Percentiles rank a stretch among this genome's conserved stretches.
phyloP scores from a whole-genome alignment of 441 rosid species.

The Erodium trifolium region DNA sequence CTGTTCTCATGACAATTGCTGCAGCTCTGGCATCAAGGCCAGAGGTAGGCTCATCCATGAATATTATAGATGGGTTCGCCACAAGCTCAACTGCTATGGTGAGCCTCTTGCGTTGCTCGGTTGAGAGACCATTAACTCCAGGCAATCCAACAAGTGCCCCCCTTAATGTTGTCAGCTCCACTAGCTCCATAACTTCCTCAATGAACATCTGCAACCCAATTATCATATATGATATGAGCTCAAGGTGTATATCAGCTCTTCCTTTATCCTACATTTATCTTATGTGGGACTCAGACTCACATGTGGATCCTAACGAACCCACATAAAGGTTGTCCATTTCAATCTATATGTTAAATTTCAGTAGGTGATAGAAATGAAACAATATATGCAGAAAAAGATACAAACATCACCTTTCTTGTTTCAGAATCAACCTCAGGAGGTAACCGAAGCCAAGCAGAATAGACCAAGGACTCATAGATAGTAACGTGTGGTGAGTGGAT shows the following conservation, averaged over 20 bases:
- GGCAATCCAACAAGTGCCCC: conserved; percentile 2
- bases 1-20: conserved; percentile 6
- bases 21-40: conserved; percentile 7
- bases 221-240: neutral
- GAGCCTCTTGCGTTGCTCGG: conserved; percentile 21
- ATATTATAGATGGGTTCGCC: conserved; percentile 7
- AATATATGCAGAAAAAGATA: neutral
- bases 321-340: no score
- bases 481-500: conserved; percentile 72
- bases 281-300: no score
- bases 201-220: conserved; percentile 3
- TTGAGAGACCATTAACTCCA: neutral
- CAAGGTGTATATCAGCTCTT: no score
- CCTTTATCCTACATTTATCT: no score
- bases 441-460: conserved; percentile 65
- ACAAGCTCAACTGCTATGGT: conserved; percentile 3
- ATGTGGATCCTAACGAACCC: no score
- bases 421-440: conserved; percentile 25
- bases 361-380: neutral
- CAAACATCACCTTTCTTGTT: neutral
- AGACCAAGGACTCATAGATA: conserved; percentile 54
- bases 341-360: neutral
- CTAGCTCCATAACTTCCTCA: conserved; percentile 6
- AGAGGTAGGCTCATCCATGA: conserved; percentile 8
- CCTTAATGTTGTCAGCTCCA: neutral